Percentiles rank a stretch among this genome's conserved stretches.
phyloP scores from a whole-genome alignment of 192 early-diverging fungal genomes.

The Obelidium mucronatum region DNA sequence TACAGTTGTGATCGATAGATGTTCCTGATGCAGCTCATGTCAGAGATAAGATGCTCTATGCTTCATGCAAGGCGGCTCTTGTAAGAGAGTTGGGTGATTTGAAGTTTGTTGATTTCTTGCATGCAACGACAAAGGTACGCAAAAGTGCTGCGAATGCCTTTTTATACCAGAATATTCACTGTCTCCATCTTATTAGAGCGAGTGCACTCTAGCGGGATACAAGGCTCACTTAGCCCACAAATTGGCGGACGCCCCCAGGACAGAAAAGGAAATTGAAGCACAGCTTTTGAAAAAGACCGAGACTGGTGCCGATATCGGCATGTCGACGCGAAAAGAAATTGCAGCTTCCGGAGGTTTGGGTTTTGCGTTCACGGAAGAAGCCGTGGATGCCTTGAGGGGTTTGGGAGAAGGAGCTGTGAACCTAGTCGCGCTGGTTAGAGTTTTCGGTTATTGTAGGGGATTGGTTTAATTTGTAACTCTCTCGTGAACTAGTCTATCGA shows the following conservation, averaged over 20 bases:
- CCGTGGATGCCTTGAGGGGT: conserved; percentile 65
- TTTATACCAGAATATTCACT: not conserved
- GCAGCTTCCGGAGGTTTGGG: conserved; percentile 69
- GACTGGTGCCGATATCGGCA: conserved; percentile 60
- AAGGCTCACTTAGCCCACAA: conserved; percentile 66
- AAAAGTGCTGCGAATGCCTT: too few species aligned
- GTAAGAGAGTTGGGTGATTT: conserved; percentile 82
- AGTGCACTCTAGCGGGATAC: conserved; percentile 74
- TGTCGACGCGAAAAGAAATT: conserved; percentile 67
- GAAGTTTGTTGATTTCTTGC: conserved; percentile 82
- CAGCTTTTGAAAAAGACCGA: conserved; percentile 67
- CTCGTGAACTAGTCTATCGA: conserved; percentile 39
- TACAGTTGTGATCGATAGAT: too few species aligned
- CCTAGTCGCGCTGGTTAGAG: conserved; percentile 40
- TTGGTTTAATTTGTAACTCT: not conserved
- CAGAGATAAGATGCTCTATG: conserved; percentile 81
- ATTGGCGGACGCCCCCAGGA: conserved; percentile 77
- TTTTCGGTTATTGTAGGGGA: too few species aligned
- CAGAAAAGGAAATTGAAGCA: conserved; percentile 84
- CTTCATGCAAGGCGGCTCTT: conserved; percentile 82
- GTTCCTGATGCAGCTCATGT: conserved; percentile 34
- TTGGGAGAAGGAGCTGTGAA: conserved; percentile 61
- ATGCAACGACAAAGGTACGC: conserved; percentile 73
- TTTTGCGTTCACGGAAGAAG: conserved; percentile 68
- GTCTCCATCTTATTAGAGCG: conserved; percentile 46